phyloP scores from a whole-genome alignment of 257 asterid genomes.

The Ballota nigra region DNA sequence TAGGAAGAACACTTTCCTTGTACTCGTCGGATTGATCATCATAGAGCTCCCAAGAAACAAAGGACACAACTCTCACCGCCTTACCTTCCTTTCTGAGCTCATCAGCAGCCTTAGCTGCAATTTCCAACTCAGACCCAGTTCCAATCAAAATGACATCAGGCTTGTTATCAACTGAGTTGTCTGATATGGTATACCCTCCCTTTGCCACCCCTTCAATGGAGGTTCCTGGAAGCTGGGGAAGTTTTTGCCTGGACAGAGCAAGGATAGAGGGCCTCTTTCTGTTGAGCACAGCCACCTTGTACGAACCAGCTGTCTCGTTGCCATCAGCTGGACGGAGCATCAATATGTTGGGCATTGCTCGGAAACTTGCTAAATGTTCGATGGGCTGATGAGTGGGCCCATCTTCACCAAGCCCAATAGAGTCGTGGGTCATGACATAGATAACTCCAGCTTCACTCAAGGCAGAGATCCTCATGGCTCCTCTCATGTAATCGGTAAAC shows the following conservation, averaged over 20 bases:
- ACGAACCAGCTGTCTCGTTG: conserved; percentile 75
- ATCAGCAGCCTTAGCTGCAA: conserved; percentile 75
- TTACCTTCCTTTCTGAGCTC: conserved; percentile 78
- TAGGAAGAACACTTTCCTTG: conserved; percentile 71
- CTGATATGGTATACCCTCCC: conserved; percentile 69
- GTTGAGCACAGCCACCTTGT: conserved; percentile 65
- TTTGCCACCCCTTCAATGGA: conserved; percentile 67
- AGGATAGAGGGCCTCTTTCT: conserved; percentile 67
- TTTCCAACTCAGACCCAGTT: conserved; percentile 82
- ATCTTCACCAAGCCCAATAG: conserved; percentile 86
- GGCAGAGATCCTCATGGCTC: conserved; percentile 71
- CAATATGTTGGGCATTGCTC: conserved; percentile 78
- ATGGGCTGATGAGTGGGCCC: conserved; percentile 90
- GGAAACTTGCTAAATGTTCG: conserved; percentile 76
- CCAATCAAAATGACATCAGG: conserved; percentile 78
- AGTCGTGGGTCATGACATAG: conserved; percentile 88
- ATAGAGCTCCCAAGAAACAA: conserved; percentile 80
- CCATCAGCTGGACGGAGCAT: conserved; percentile 90
- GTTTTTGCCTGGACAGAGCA: conserved; percentile 78
- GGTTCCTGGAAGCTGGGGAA: conserved; percentile 69
- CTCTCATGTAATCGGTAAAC: conserved; percentile 83
- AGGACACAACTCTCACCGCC: conserved; percentile 69
- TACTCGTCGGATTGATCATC: conserved; percentile 66
- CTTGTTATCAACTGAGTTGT: conserved; percentile 63
- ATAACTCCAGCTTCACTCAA: conserved; percentile 63